A percentile compares a stretch with the other conserved stretches of the same genome.
phyloP scores from a whole-genome alignment of 768 basidiomycete species.

The Psilocybe cyanescens region DNA sequence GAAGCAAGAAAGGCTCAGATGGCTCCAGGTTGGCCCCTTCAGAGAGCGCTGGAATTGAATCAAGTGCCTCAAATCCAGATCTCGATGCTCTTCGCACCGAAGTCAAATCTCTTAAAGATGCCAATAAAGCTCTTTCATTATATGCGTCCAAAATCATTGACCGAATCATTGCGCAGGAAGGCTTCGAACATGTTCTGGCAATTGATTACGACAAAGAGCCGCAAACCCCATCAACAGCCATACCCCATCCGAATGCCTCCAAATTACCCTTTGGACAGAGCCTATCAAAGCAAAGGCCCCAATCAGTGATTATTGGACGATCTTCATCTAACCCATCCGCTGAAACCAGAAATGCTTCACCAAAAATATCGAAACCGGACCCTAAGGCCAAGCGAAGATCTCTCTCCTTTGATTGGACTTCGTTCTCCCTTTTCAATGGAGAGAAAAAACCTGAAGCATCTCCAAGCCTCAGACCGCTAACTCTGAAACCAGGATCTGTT shows the following conservation, averaged over 20 bases:
- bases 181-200: constrained; percentile 96
- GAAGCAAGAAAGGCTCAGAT: constrained; percentile 49
- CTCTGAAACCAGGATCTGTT: constrained; percentile 66
- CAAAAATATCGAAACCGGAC: constrained; percentile 24
- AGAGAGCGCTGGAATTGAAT: constrained; percentile 43
- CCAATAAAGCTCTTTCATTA: constrained; percentile 92
- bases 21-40: constrained; percentile 38
- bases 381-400: constrained; percentile 68
- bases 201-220: constrained; percentile 79
- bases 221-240: constrained; percentile 47
- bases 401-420: constrained; percentile 84
- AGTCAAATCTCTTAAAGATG: constrained; percentile 91
- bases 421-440: constrained; percentile 71
- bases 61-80: constrained; percentile 47
- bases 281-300: constrained; percentile 54
- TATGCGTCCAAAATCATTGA: constrained; percentile 99
- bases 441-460: constrained; percentile 65
- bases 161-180: constrained; percentile 94
- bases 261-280: constrained; percentile 31
- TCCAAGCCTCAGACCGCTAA: constrained; percentile 66
- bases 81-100: constrained; percentile 80
- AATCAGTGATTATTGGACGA: constrained; percentile 59
- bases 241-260: constrained; percentile 31
- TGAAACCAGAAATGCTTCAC: constrained; percentile 13
- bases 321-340: constrained; percentile 32